phyloP scores from a whole-genome alignment of 768 basidiomycete species.

The Neoboletus subvelutipes region DNA sequence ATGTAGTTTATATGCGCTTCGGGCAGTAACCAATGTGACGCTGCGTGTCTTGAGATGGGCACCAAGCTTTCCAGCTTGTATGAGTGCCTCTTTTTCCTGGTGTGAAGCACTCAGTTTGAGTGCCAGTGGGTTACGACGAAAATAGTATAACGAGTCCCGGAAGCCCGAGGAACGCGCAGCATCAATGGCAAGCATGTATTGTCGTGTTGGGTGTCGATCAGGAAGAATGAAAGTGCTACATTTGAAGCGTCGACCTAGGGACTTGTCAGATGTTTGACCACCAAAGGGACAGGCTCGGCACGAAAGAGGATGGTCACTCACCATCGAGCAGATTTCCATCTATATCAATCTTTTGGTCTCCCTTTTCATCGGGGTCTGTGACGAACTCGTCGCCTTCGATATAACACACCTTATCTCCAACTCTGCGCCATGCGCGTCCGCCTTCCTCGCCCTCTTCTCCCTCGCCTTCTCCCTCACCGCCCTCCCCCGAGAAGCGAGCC shows the following conservation, averaged over 20 bases:
- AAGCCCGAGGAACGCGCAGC: conserved; percentile 95
- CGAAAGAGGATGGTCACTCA: conserved; percentile 37
- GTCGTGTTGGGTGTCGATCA: conserved; percentile 75
- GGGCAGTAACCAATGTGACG: conserved; percentile 89
- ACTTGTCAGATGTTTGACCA: neutral
- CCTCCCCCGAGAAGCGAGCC: conserved; percentile 29
- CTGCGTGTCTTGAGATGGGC: conserved; percentile 87
- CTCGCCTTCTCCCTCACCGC: conserved; percentile 41
- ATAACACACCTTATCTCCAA: conserved; percentile 71
- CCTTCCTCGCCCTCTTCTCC: conserved; percentile 39
- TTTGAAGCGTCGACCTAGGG: conserved; percentile 81
- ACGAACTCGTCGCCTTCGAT: conserved; percentile 90
- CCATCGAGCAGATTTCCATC: conserved; percentile 84
- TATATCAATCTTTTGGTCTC: conserved; percentile 88
- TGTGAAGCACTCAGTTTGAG: conserved; percentile 90
- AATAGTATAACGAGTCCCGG: conserved; percentile 97
- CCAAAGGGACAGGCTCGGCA: neutral
- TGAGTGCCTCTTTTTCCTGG: conserved; percentile 90
- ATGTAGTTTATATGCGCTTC: conserved; percentile 92
- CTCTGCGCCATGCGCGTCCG: conserved; percentile 69
- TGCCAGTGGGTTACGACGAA: conserved; percentile 86
- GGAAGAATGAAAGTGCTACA: conserved; percentile 86
- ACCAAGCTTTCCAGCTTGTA: conserved; percentile 83
- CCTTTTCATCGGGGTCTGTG: conserved; percentile 79
- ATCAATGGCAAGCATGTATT: conserved; percentile 97